Base-by-base conservation (phyloP, 441 rosid species). In the Populus hybrid region DNA sequence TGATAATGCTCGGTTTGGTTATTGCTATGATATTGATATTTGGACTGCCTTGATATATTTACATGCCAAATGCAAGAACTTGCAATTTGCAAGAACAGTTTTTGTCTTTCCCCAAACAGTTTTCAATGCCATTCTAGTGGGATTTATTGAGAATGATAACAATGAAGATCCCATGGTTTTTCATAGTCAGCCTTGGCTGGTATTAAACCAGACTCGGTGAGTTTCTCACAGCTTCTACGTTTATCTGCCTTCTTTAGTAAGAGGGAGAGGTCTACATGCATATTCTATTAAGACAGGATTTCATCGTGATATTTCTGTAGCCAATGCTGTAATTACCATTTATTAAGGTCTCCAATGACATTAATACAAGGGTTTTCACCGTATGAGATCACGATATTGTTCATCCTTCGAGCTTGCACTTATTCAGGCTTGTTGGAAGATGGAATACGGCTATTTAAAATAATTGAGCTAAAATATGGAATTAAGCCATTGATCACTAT, bases 321-420 rank as follows among this genome's bases (percentile, higher is more conserved):
- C 79, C 72, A 92, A 90, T 79, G 86, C 91, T 10, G 76, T 88
- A 81, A 79, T 89, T 61, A 88, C 90, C 79, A 90, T 89, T 91
- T 92, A 92, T 42, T 84, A 26, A 26, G 28, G 28, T 26, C 1
- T 26, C 28, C 28, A 26, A 26, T 26, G 28, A 26, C 28, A 26
- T 1, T 26, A 26, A 26, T 26, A 26, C 28, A 26, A 26, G 28
- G 82, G 63, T 70, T 68, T 53, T 83, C 35, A 42, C 94, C 91
- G 3, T 89, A 88, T 68, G 87, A 87, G 89, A 87, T 88, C 82
- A 90, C 93, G 5, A 89, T 92, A 32, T 84, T 91, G n/a, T 84
- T 88, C 8, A 85, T 92, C 76, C 82, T 92, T 35, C 73, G 85
- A 76, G 93, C 91, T 16, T 91, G 92, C 77, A 89, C 88, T 80